phyloP scores from a whole-genome alignment of 106 monocot genomes.

The Acanthochlamys bracteata region DNA sequence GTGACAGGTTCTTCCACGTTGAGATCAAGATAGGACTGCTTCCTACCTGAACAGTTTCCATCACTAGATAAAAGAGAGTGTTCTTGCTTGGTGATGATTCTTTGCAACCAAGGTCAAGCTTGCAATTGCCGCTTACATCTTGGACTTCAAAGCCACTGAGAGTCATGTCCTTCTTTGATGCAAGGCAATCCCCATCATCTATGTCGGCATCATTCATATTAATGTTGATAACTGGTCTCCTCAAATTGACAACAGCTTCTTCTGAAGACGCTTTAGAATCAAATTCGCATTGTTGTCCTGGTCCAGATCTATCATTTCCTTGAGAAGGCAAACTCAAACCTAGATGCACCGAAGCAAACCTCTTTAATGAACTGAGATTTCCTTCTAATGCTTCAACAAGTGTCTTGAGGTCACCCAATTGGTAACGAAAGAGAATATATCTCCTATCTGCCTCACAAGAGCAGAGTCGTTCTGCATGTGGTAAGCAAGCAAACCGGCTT shows the following conservation, averaged over 20 bases:
- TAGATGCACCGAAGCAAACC: conserved; percentile 24
- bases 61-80: not conserved
- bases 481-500: conserved; percentile 64
- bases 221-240: conserved; percentile 13
- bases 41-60: not conserved
- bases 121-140: conserved; percentile 1
- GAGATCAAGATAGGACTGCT: conserved; percentile 14
- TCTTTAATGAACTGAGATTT: conserved; percentile 24
- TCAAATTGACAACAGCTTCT: not conserved
- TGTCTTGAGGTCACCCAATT: conserved; percentile 43
- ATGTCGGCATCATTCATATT: conserved; percentile 7
- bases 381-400: conserved; percentile 79
- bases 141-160: not conserved
- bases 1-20: conserved; percentile 12
- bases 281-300: conserved; percentile 2
- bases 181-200: conserved; percentile 1
- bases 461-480: conserved; percentile 59
- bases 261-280: conserved; percentile 4
- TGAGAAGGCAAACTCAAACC: conserved; percentile 21
- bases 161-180: not conserved
- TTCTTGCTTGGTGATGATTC: not conserved
- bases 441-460: conserved; percentile 47
- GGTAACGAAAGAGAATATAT: conserved; percentile 48
- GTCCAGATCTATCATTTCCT: conserved; percentile 1
- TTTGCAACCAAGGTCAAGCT: not conserved